Percentiles rank a stretch among this genome's conserved stretches.
These are phyloP conservation scores for Cyberlindnera maritima DNA, from an alignment of 805 yeast genomes.

Conservation along the genomic window DNA sequence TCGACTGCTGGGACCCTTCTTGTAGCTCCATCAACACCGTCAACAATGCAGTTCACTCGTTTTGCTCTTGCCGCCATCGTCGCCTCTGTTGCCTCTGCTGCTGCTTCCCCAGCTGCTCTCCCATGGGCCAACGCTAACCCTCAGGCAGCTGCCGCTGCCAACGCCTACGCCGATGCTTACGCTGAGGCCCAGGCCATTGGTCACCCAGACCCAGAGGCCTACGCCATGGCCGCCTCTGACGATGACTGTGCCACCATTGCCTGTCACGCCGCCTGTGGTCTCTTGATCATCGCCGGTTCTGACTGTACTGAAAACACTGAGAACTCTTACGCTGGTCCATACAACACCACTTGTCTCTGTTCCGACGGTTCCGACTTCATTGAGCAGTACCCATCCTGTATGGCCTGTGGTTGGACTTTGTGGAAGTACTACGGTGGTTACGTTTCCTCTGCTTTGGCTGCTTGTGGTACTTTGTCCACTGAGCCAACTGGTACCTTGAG, in stretches of 20 bases:
- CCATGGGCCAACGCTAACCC: constrained; percentile 24
- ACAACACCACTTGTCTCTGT: constrained; percentile 27
- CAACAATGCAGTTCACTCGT: constrained; percentile 9
- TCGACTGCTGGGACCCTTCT: no score
- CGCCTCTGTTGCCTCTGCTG: neutral
- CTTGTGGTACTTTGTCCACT: constrained; percentile 27
- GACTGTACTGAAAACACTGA: constrained; percentile 30
- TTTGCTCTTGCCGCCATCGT: constrained; percentile 5
- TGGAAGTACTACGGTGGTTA: constrained; percentile 33
- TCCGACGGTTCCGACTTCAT: constrained; percentile 20
- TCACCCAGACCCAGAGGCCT: constrained; percentile 23
- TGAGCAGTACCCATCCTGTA: constrained; percentile 27
- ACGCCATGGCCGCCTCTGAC: constrained; percentile 21
- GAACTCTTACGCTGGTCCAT: constrained; percentile 23
- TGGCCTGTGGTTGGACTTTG: constrained; percentile 39
- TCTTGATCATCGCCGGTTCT: constrained; percentile 32
- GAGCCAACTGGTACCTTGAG: constrained; percentile 28
- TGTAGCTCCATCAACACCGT: neutral
- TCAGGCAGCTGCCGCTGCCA: constrained; percentile 21
- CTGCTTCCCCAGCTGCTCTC: constrained; percentile 10
- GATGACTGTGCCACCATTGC: constrained; percentile 30
- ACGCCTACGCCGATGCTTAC: constrained; percentile 21
- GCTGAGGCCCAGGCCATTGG: constrained; percentile 23
- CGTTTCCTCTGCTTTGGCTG: constrained; percentile 29
- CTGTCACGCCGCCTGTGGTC: constrained; percentile 36